Conservation (phyloP, 768 basidiomycete species). For the Lactifluus volemus region DNA sequence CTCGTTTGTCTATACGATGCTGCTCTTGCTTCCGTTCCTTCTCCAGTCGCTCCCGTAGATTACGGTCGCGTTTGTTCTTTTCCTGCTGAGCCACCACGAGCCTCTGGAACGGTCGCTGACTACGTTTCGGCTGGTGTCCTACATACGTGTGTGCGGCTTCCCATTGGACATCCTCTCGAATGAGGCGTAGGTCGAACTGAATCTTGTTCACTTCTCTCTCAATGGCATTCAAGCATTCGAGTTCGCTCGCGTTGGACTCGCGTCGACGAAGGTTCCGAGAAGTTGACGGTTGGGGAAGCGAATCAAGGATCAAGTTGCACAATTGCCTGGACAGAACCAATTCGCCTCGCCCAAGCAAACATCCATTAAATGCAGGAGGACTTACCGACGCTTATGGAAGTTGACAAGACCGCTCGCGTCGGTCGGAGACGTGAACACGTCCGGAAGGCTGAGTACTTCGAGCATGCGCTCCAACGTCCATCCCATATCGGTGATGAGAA, state of each 20-base stretch:
- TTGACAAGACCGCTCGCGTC: slow-evolving; percentile 59
- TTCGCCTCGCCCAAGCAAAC: slow-evolving; percentile 20
- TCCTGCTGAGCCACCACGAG: slow-evolving; percentile 62
- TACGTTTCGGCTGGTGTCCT: slow-evolving; percentile 43
- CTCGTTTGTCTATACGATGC: slow-evolving; percentile 58
- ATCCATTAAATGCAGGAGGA: neutral
- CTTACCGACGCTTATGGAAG: slow-evolving; percentile 74
- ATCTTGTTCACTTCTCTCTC: slow-evolving; percentile 55
- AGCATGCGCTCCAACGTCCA: slow-evolving; percentile 79
- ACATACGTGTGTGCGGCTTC: slow-evolving; percentile 46
- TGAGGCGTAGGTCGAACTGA: slow-evolving; percentile 61
- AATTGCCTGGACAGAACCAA: slow-evolving; percentile 42
- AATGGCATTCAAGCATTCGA: slow-evolving; percentile 68
- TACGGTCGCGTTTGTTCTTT: slow-evolving; percentile 71
- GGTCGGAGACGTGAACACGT: slow-evolving; percentile 49
- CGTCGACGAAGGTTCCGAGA: slow-evolving; percentile 40
- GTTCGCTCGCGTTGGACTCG: slow-evolving; percentile 54
- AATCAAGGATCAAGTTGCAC: slow-evolving; percentile 50
- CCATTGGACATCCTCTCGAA: slow-evolving; percentile 67
- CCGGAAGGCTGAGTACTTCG: slow-evolving; percentile 68
- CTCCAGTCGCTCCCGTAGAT: slow-evolving; percentile 56
- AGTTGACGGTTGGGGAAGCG: slow-evolving; percentile 37
- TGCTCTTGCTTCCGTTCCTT: slow-evolving; percentile 76
- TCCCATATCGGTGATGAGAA: slow-evolving; percentile 63
- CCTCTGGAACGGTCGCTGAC: slow-evolving; percentile 56